These are phyloP conservation scores for Monilinia fructigena DNA, from an alignment of 2,329 filamentous ascomycete species.

Conservation along the genomic window DNA sequence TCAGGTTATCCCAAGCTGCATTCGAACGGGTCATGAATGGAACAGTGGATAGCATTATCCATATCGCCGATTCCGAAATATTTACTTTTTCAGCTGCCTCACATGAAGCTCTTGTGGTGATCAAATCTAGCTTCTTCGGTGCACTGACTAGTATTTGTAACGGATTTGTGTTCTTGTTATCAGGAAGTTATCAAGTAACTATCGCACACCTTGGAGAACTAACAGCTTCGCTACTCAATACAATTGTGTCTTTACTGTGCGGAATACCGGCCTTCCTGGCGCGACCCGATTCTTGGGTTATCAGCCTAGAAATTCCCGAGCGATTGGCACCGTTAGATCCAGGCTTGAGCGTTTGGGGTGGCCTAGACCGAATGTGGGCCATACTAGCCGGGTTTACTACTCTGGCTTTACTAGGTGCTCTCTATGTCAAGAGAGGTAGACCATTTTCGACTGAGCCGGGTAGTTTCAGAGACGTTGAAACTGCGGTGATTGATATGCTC, in stretches of 20 bases:
- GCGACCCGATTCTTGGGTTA: conserved; percentile 57
- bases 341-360: conserved; percentile 65
- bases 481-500: conserved; percentile 74
- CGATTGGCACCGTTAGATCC: conserved; percentile 47
- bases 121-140: conserved; percentile 54
- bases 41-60: conserved; percentile 49
- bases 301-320: conserved; percentile 51
- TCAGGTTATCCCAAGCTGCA: conserved; percentile 35
- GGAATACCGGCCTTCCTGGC: conserved; percentile 42
- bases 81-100: conserved; percentile 75
- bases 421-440: conserved; percentile 74
- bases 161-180: conserved; percentile 47
- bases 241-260: conserved; percentile 29
- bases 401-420: conserved; percentile 68
- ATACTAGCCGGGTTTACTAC: conserved; percentile 79
- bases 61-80: conserved; percentile 56
- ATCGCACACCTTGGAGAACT: conserved; percentile 3
- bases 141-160: conserved; percentile 45
- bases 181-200: conserved; percentile 44
- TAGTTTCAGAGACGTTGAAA: conserved; percentile 64
- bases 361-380: conserved; percentile 64
- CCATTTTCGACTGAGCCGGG: conserved; percentile 61
- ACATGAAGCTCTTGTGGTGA: conserved; percentile 63
- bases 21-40: conserved; percentile 47
- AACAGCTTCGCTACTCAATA: neutral